Conservation (phyloP, 1,284 basidiomycete genomes). For the Malassezia sympodialis region DNA sequence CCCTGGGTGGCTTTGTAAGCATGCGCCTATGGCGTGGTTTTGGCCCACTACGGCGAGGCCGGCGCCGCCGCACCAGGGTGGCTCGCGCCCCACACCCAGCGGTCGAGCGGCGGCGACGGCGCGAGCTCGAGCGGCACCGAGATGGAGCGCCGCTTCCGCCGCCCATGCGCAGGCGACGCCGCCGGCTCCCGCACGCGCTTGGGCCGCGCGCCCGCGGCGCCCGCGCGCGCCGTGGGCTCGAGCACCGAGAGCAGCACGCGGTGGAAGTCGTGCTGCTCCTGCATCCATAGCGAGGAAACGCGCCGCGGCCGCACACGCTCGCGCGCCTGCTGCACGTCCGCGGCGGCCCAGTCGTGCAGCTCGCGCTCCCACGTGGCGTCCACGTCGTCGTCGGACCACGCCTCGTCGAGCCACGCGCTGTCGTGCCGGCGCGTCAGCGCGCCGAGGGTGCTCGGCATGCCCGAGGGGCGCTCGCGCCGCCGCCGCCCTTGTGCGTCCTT, state of each 20-base stretch:
- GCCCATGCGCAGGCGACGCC: not conserved
- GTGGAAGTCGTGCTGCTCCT: slow-evolving; percentile 24
- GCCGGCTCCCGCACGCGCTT: slow-evolving; percentile 3
- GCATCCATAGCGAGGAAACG: slow-evolving; percentile 3
- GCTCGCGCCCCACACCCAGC: not conserved
- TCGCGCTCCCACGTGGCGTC: slow-evolving; percentile 4
- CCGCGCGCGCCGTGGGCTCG: not conserved
- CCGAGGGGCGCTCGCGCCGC: slow-evolving; percentile 8
- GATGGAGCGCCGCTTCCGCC: not conserved
- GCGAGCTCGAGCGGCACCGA: not conserved
- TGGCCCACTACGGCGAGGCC: not conserved
- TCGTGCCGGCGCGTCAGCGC: not conserved
- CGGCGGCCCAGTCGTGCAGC: slow-evolving; percentile 1
- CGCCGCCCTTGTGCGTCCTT: not conserved
- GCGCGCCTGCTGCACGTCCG: not conserved
- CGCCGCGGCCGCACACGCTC: not conserved
- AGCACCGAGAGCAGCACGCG: slow-evolving; percentile 22
- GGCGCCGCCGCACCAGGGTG: not conserved
- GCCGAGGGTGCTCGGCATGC: slow-evolving; percentile 6
- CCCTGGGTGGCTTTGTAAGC: not conserved
- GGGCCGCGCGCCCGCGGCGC: not conserved
- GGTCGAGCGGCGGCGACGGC: not conserved
- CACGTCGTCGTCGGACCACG: not conserved
- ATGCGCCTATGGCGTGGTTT: not conserved
- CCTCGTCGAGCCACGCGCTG: slow-evolving; percentile 32